Evolutionary conservation across 2,329 filamentous ascomycete species (phyloP), one percentile per base, ranked within the genome.

Genomic region (Monascus ruber): DNA sequence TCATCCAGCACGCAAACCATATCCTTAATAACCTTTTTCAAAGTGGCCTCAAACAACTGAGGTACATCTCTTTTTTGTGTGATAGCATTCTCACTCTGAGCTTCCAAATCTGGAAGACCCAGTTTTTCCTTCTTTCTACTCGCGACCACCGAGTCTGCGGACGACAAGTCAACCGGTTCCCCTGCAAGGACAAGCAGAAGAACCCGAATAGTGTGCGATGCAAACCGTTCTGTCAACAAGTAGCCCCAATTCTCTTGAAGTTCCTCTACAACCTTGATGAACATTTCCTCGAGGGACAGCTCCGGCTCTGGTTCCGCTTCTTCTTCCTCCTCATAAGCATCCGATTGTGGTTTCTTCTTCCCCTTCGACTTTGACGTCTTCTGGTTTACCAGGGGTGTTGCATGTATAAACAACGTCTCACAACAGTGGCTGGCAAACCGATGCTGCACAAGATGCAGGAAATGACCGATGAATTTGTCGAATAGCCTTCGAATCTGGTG

Each of bases 401-500:
- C 83, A 47, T 84, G 78, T 36, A 88, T 70, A 60, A 98, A 96
- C 27, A 98, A 73, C 25, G 85, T 85, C 66, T 98, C 91, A 59
- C 88, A 95, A 65, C 89, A 96, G 68, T 98, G 91, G 44, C 88
- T 94, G 4, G 91, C 91, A 55, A 98, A 98, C 11, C 91, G 83
- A 65, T 98, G 91, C 59, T 93, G 88, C 37, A 95, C 80, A 26
- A 98, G 74, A 52, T 88, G 82, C 42, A 89, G 69, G 63, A 96
- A 94, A 63, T 96, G 85, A 28, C 83, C 81, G 17, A 72, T 79
- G 60, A 96, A 95, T 34, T 83, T 85, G 47, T 77, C 76, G 59
- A 96, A 96, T 17, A 98, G 66, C 35, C 73, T 73, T 70, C 94
- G 94, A 62, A 94, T 81, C 65, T 96, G 91, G 11, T 69, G 67